Conservation (phyloP, 1,284 basidiomycete species). For the Trichosporon sp. region DNA sequence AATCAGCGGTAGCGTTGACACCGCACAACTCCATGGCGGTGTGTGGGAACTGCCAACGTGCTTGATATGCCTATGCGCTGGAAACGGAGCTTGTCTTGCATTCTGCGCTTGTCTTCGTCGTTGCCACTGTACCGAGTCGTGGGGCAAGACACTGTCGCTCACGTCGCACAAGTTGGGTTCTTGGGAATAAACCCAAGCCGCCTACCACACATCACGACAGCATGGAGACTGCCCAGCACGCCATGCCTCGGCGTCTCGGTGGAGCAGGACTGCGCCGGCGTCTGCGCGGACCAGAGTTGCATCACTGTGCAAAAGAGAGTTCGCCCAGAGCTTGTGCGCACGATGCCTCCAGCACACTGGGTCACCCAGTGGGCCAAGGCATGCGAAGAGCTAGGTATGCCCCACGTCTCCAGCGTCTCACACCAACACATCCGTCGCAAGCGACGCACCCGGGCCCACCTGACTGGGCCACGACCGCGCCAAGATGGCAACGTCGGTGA, state of each 20-base stretch:
- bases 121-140: neutral
- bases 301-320: neutral
- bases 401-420: slow-evolving; percentile 1
- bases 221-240: neutral
- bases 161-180: neutral
- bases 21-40: neutral
- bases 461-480: neutral
- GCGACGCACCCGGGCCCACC: neutral
- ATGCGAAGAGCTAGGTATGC: neutral
- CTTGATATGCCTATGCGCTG: slow-evolving; percentile 12
- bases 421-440: neutral
- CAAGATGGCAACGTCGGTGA: slow-evolving; percentile 2
- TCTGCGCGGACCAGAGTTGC: neutral
- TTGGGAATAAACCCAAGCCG: slow-evolving; percentile 1
- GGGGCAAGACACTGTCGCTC: neutral
- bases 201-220: no score
- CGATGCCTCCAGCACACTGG: neutral
- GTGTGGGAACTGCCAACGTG: slow-evolving; percentile 2
- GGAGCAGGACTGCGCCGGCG: slow-evolving; percentile 1
- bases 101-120: neutral
- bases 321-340: neutral
- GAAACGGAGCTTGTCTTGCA: slow-evolving; percentile 8
- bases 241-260: neutral
- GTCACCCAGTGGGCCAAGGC: neutral
- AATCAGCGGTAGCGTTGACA: neutral